Conservation (phyloP, 129 eudicot genomes). For the Saposhnikovia divaricata region DNA sequence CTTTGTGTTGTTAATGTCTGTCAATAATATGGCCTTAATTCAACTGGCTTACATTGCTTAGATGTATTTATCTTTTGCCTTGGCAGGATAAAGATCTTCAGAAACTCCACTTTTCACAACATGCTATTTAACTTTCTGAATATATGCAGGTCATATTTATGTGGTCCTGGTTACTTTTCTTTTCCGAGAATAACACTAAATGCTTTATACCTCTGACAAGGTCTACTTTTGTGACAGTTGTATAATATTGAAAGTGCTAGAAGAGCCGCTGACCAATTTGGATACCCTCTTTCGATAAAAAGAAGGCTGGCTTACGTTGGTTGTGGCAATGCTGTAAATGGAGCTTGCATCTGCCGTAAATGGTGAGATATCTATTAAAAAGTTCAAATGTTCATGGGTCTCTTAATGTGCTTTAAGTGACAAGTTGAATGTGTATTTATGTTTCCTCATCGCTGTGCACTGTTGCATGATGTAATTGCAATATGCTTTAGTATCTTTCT, state of each 20-base stretch:
- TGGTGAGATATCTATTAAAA: slow-evolving; percentile 25
- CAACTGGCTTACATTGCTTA: neutral
- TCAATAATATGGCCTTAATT: neutral
- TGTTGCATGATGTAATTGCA: too few relatives aligned
- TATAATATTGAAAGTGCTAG: slow-evolving; percentile 23
- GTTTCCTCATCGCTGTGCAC: too few relatives aligned
- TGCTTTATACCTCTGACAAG: neutral
- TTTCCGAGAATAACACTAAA: neutral
- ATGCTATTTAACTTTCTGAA: slow-evolving; percentile 68
- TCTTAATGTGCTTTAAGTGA: neutral
- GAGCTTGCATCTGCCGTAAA: slow-evolving; percentile 65
- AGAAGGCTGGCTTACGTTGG: slow-evolving; percentile 67
- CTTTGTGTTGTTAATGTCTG: neutral
- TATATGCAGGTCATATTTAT: slow-evolving; percentile 54
- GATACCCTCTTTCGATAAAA: slow-evolving; percentile 70
- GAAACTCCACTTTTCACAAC: slow-evolving; percentile 73
- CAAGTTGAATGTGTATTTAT: too few relatives aligned
- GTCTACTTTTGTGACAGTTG: slow-evolving; percentile 38
- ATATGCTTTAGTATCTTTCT: too few relatives aligned
- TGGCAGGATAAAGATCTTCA: slow-evolving; percentile 84
- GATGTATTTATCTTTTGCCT: neutral
- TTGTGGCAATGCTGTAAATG: slow-evolving; percentile 84
- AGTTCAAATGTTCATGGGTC: neutral
- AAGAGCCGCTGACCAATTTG: slow-evolving; percentile 28
- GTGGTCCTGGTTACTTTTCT: neutral